A percentile compares a stretch with the other conserved stretches of the same genome.
Evolutionary conservation across 2,329 filamentous ascomycete genomes (phyloP).

Genomic region (Fusarium sarcochroum): DNA sequence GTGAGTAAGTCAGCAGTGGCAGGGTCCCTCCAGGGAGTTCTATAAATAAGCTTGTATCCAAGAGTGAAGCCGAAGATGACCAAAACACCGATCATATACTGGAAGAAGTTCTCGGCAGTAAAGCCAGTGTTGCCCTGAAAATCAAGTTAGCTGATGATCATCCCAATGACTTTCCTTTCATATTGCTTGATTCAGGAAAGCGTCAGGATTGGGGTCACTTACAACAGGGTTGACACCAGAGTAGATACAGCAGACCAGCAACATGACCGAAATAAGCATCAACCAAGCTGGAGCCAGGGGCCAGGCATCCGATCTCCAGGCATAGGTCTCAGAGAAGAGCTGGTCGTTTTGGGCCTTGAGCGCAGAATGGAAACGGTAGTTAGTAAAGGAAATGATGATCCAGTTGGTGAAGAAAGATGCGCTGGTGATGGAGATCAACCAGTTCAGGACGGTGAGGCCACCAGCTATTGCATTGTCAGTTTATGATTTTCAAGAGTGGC

Average conservation of each 20-base stretch:
- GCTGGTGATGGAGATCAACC: constrained; percentile 37
- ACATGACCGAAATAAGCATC: constrained; percentile 24
- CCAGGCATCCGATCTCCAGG: constrained; percentile 27
- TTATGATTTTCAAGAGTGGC: fast-evolving
- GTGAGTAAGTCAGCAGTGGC: constrained; percentile 38
- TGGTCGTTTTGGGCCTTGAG: constrained; percentile 33
- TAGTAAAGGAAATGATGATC: constrained; percentile 39
- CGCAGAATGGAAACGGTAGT: constrained; percentile 29
- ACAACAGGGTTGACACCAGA: constrained; percentile 22
- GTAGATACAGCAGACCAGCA: constrained; percentile 28
- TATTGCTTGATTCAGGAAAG: neutral
- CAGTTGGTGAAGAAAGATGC: constrained; percentile 40
- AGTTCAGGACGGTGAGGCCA: constrained; percentile 28
- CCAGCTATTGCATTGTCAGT: constrained; percentile 4
- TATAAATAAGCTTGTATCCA: constrained; percentile 37
- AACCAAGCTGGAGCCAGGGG: constrained; percentile 23
- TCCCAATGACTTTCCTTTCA: no score
- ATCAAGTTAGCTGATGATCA: neutral
- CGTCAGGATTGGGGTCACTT: neutral
- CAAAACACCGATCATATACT: constrained; percentile 36
- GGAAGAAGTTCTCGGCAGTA: constrained; percentile 39
- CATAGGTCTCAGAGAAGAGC: constrained; percentile 29
- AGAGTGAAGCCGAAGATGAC: constrained; percentile 40
- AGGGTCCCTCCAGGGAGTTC: constrained; percentile 39
- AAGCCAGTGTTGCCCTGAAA: constrained; percentile 15